phyloP scores from a whole-genome alignment of 2,329 filamentous ascomycete species.

The Alternaria brassicicola region DNA sequence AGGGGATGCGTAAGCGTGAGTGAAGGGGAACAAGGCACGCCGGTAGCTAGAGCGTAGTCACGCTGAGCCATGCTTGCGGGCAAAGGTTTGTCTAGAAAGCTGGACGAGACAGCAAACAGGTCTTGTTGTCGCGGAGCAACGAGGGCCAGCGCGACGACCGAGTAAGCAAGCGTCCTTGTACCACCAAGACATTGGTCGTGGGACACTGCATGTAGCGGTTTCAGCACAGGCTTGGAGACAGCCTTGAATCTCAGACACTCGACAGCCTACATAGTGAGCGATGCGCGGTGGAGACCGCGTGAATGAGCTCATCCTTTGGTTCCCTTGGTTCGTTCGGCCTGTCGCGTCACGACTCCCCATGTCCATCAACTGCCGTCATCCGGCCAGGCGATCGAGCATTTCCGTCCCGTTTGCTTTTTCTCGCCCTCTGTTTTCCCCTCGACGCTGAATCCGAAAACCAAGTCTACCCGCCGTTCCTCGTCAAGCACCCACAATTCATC shows the following conservation, averaged over 20 bases:
- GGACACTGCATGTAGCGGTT: slow-evolving; percentile 16
- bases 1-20: slow-evolving; percentile 9
- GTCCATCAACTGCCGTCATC: slow-evolving; percentile 19
- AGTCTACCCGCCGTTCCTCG: slow-evolving; percentile 27
- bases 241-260: slow-evolving; percentile 11
- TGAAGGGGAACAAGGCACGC: background rate
- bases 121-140: slow-evolving; percentile 6
- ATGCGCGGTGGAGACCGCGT: slow-evolving; percentile 12
- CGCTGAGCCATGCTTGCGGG: background rate
- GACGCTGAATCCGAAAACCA: slow-evolving; percentile 7
- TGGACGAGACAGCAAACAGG: background rate
- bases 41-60: background rate
- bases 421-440: background rate
- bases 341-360: slow-evolving; percentile 24
- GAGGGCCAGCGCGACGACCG: slow-evolving; percentile 5
- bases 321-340: background rate
- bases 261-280: slow-evolving; percentile 3
- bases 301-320: slow-evolving; percentile 17
- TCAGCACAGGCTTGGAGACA: slow-evolving; percentile 10
- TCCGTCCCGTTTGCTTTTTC: background rate
- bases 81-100: background rate
- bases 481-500: slow-evolving; percentile 26
- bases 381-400: background rate
- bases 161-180: slow-evolving; percentile 10
- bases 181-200: slow-evolving; percentile 7